Base-by-base conservation (phyloP, 257 asterid genomes). In the Solanum verrucosum region DNA sequence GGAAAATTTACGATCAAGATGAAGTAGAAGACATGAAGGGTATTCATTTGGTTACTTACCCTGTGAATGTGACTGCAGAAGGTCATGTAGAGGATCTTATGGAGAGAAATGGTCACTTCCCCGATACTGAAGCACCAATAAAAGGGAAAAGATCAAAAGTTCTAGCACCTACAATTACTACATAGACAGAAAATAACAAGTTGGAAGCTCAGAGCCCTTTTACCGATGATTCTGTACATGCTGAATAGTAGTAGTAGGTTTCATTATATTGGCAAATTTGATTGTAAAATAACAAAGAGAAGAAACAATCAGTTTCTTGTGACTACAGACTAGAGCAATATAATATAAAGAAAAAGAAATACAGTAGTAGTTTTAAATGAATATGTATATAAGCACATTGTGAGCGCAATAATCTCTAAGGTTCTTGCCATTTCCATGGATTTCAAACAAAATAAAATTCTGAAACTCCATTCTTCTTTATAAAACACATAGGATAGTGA, bases 1-100 rank as follows among this genome's bases (percentile, higher is more conserved):
- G 99, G 99, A 90, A 70, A 77, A 89, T 91, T 21, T 96, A 95
- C 37, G 89, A 92, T 73, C 93, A 91, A 86, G 96, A 93, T 38
- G 94, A 94, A 88, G 93, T 94, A 15, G 72, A 90, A 49, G 98
- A 94, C 87, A 96, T 94, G 99, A 92, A 88, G 85, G 98, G 98
- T 4, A 93, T 93, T 3, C 98, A 95, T 91, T 91, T 95, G 81
- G 94, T 95, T 25, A 89, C 90, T 86, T 96, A 94, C 85, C 99
- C 98, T 23, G 88, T 95, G 67, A 88, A 81, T 70, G 90, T 95
- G 68, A 93, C 95, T 52, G 83, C 88, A 44, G 89, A 79, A 10
- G 99, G 98, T 9, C 44, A 63, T 27, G 92, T 96, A 27, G 93
- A 91, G 93, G 98, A 95, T 90, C 87, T 95, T 31, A 77, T 34